These are phyloP conservation scores for Datura wrightii DNA, from an alignment of 257 asterid genomes.

Conservation along the genomic window DNA sequence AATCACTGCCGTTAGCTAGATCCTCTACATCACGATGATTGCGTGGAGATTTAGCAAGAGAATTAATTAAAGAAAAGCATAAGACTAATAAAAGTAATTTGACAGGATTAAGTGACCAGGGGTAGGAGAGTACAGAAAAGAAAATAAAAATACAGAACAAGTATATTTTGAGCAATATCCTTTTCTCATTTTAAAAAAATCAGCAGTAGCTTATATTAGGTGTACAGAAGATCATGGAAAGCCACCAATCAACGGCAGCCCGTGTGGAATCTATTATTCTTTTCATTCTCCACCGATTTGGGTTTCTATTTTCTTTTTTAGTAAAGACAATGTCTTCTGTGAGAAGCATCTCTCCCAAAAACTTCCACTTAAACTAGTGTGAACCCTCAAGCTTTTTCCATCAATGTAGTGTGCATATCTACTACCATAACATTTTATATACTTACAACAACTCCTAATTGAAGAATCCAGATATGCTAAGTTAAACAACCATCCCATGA, in stretches of 20 bases:
- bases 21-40: slow-evolving; percentile 57
- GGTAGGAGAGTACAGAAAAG: background rate
- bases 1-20: slow-evolving; percentile 44
- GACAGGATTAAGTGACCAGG: slow-evolving; percentile 30
- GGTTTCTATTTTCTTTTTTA: background rate
- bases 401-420: background rate
- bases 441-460: background rate
- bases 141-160: background rate
- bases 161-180: background rate
- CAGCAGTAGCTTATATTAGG: slow-evolving; percentile 15
- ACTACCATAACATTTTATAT: slow-evolving; percentile 8
- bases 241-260: slow-evolving; percentile 21
- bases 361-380: slow-evolving; percentile 12
- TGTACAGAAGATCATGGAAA: background rate
- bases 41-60: slow-evolving; percentile 25
- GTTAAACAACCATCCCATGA: background rate
- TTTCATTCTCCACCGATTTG: background rate
- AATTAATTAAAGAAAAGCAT: background rate
- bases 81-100: slow-evolving; percentile 28
- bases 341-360: background rate
- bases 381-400: background rate
- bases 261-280: background rate
- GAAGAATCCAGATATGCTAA: background rate
- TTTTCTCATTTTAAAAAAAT: background rate
- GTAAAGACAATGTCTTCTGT: background rate